Percentiles rank a stretch among this genome's conserved stretches.
Conservation (phyloP, 805 yeast species). For the Saccharomycopsis guyanensis region DNA sequence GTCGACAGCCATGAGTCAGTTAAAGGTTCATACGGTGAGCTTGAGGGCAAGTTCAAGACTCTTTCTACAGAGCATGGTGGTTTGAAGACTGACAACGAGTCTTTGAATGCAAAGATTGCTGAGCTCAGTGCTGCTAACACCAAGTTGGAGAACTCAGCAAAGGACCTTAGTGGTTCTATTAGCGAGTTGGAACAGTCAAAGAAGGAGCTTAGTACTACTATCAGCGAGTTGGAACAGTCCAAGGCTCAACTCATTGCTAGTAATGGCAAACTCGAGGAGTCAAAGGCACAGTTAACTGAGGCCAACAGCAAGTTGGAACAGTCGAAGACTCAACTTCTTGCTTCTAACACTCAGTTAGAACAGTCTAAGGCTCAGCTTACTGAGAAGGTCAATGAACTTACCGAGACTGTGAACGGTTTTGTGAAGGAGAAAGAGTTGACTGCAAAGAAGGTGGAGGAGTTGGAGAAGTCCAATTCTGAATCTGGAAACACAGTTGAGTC, state of each 20-base stretch:
- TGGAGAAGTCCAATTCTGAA: conserved; percentile 20
- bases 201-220: background rate
- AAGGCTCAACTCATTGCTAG: background rate
- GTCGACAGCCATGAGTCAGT: background rate
- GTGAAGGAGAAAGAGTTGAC: conserved; percentile 1
- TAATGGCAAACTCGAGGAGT: background rate
- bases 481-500: conserved; percentile 19
- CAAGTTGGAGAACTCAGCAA: background rate
- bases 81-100: background rate
- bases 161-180: background rate
- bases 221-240: background rate
- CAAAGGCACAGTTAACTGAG: background rate
- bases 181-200: background rate
- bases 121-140: background rate
- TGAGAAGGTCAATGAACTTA: conserved; percentile 18
- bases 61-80: background rate
- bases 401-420: conserved; percentile 22
- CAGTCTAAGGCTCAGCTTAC: background rate
- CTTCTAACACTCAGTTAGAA: background rate
- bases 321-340: background rate
- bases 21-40: background rate
- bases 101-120: background rate
- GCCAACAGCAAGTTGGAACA: background rate
- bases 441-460: conserved; percentile 20
- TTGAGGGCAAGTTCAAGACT: background rate